A percentile compares a stretch with the other conserved stretches of the same genome.
phyloP scores from a whole-genome alignment of 345 rosid genomes.

The Rubroshorea leprosula region DNA sequence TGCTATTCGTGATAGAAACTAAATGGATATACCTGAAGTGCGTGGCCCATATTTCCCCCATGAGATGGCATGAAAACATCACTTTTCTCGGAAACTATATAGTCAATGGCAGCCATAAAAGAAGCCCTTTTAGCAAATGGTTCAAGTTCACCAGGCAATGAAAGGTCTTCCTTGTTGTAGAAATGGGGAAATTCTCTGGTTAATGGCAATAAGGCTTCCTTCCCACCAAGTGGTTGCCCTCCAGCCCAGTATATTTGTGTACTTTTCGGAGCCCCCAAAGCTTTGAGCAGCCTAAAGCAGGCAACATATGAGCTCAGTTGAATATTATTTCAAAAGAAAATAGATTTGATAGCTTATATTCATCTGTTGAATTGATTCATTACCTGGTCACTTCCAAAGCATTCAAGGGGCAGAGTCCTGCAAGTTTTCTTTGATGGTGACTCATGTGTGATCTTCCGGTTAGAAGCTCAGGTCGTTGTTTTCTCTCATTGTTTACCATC shows the following conservation, averaged over 20 bases:
- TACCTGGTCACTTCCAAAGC: conserved; percentile 86
- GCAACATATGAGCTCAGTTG: no score
- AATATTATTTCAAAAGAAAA: no score
- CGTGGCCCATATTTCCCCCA: conserved; percentile 98
- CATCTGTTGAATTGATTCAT: conserved; percentile 11
- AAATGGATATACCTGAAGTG: conserved; percentile 58
- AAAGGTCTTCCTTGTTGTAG: conserved; percentile 77
- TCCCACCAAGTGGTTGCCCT: conserved; percentile 84
- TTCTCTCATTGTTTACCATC: conserved; percentile 63
- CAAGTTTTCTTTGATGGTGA: conserved; percentile 65
- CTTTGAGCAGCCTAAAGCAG: conserved; percentile 72
- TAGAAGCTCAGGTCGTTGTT: conserved; percentile 77
- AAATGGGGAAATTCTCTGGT: conserved; percentile 60
- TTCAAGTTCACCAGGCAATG: conserved; percentile 67
- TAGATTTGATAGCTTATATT: no score
- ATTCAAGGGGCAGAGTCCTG: conserved; percentile 90
- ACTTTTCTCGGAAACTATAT: conserved; percentile 68
- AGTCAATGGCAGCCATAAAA: conserved; percentile 86
- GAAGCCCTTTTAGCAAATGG: conserved; percentile 81
- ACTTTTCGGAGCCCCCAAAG: conserved; percentile 72
- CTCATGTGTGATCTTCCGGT: conserved; percentile 83
- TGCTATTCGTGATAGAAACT: neutral
- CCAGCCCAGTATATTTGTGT: conserved; percentile 91
- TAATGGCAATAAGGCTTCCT: conserved; percentile 65
- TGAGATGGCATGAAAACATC: conserved; percentile 98